Evolutionary conservation across 2,329 filamentous ascomycete species (phyloP).

Genomic region (Aspergillus latus): DNA sequence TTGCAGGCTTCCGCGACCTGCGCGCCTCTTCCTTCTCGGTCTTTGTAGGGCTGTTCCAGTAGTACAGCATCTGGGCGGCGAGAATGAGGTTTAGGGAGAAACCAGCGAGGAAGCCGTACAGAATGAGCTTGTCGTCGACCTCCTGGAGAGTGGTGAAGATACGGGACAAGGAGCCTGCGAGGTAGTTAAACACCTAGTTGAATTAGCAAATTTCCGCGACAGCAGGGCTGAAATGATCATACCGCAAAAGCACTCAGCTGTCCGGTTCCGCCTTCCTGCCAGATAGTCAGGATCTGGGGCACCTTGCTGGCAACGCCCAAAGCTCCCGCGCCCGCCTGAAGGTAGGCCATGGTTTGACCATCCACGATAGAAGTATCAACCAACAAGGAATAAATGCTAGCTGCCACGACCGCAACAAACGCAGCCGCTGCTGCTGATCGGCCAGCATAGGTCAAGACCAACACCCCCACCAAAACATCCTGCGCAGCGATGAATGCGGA

Average conservation of each 20-base stretch:
- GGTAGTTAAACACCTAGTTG: conserved; percentile 91
- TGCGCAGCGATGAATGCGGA: conserved; percentile 87
- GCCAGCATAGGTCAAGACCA: conserved; percentile 82
- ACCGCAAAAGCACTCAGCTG: conserved; percentile 96
- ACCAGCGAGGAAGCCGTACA: conserved; percentile 90
- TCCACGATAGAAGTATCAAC: conserved; percentile 61
- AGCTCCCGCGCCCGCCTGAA: conserved; percentile 81
- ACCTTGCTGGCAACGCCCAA: conserved; percentile 87
- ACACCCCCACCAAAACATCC: conserved; percentile 82
- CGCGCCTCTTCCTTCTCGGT: conserved; percentile 26
- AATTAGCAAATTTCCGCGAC: background rate
- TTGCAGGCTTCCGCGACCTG: conserved; percentile 30
- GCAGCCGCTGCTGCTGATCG: conserved; percentile 66
- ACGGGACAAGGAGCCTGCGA: conserved; percentile 84
- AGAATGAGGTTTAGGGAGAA: conserved; percentile 87
- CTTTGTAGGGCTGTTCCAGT: conserved; percentile 71
- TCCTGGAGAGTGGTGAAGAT: conserved; percentile 98
- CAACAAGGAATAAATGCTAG: conserved; percentile 68
- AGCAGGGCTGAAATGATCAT: conserved; percentile 38
- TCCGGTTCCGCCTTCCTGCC: conserved; percentile 80
- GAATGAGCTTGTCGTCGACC: conserved; percentile 92
- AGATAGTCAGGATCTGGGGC: conserved; percentile 91
- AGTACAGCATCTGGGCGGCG: conserved; percentile 88
- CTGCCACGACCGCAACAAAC: conserved; percentile 75
- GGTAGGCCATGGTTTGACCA: conserved; percentile 65